Evolutionary conservation across 2,329 filamentous ascomycete genomes (phyloP), one percentile per base, ranked within the genome.

Genomic region (Ciborinia camelliae): DNA sequence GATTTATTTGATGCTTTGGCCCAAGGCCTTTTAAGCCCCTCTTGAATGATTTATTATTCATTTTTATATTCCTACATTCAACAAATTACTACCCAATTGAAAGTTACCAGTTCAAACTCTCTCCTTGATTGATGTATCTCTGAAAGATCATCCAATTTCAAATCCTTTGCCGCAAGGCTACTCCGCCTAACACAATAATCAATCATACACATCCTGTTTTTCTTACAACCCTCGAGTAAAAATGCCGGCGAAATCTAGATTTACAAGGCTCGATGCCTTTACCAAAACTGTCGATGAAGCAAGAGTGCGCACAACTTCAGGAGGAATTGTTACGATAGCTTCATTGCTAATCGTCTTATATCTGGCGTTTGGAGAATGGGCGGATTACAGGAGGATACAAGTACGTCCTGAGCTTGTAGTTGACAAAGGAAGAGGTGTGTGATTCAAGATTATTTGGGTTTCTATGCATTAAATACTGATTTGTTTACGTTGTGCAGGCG

Each of bases 241-340:
- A 2, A 98, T 98, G 95, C 83, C 93, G 70, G 81, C 89, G 75
- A 97, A 96, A 82, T 96, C 92, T 72, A 89, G 95, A 78, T 97
- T 99, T 77, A 97, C 91, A 66, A 89, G 90, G 85, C 91, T 99
- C 69, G 95, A 99, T 79, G 95, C 95, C 83, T 99, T 99, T 77
- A 97, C 94, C 60, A 99, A 99, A 81, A 99, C 95, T 15, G 95
- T 99, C 72, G 95, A 99, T 78, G 95, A 99, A 86, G 95, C 96
- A 71, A 87, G 95, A 73, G 87, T 99, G 76, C 90, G 96, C 73
- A 99, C 95, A 39, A 97, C 93, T 8, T 97, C 92, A 3, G 95
- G 95, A 70, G 95, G 95, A 71, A 86, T 99, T 72, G 92, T 99
- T 73, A 99, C 95, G 64, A 92, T 99, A 73, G 84, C 89, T 70